Conservation (phyloP, 108 stramenopile species). For the Pelagomonas calceolata region DNA sequence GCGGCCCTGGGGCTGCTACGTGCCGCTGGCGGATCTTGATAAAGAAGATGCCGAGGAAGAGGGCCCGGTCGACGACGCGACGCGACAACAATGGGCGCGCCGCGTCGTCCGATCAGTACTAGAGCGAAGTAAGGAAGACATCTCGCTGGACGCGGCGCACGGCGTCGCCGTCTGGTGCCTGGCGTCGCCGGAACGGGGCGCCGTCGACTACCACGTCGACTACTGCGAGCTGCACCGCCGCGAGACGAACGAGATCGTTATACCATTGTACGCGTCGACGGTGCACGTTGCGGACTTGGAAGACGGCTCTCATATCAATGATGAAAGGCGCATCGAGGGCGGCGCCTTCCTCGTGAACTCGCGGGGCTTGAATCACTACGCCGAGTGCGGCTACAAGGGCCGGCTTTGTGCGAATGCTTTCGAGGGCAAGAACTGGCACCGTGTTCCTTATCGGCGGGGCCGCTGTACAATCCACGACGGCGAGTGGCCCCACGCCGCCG, state of each 20-base stretch:
- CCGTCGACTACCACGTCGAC: slow-evolving; percentile 14
- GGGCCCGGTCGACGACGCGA: too few relatives aligned
- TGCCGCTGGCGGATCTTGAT: too few relatives aligned
- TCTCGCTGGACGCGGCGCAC: not conserved
- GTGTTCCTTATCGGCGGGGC: not conserved
- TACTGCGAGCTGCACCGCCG: slow-evolving; percentile 14
- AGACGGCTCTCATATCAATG: not conserved
- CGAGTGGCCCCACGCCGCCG: slow-evolving; percentile 7
- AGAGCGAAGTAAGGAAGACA: too few relatives aligned
- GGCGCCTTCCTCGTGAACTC: slow-evolving; percentile 11
- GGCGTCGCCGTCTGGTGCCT: slow-evolving; percentile 11
- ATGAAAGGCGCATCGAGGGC: not conserved
- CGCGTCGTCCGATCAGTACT: too few relatives aligned
- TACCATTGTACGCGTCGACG: slow-evolving; percentile 13
- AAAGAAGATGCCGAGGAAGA: too few relatives aligned
- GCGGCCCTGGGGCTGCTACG: too few relatives aligned
- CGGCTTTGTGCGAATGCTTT: not conserved
- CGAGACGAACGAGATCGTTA: slow-evolving; percentile 12
- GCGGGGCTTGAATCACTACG: slow-evolving; percentile 10
- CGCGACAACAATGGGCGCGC: too few relatives aligned
- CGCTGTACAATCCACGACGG: slow-evolving; percentile 12
- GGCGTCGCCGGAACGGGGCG: not conserved
- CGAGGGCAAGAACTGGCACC: slow-evolving; percentile 1
- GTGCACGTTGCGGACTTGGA: not conserved
- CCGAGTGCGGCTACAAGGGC: slow-evolving; percentile 10